Evolutionary conservation across 1,284 basidiomycete genomes (phyloP), one percentile per base, ranked within the genome.

Genomic region (Tremellales sp.): DNA sequence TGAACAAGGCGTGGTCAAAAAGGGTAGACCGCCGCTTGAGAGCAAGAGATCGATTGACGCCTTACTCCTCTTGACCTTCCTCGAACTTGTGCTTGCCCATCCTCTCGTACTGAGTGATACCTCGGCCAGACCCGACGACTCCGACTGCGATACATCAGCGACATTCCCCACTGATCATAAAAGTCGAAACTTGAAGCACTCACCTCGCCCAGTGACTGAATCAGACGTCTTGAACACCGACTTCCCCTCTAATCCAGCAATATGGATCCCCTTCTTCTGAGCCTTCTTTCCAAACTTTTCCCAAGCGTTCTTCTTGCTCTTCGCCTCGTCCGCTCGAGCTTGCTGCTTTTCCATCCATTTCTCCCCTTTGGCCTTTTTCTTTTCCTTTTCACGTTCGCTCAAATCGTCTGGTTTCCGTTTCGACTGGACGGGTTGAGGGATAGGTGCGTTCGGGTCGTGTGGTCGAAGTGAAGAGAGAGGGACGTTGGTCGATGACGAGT

Each of bases 261-360:
- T 75, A 85, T 86, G 71, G 31, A 92, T 85, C 7, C 92, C 92
- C 77, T 97, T 97, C 81, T 89, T 93, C 69, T 89, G 85, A 27
- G 87, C 85, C 77, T 96, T 97, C 77, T 93, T 94, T 11, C 93
- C 88, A 78, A 98, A 98, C 77, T 90, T 92, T 76, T 97, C 89
- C 94, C 94, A 98, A 19, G 85, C 85, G 57, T 82, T 83, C 77
- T 97, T 89, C 76, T 94, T 94, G 52, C 81, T 81, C 45, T 80
- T 81, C 74, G 93, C 89, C 67, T 94, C 91, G 69, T 90, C 88
- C 8, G 90, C 85, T 75, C 94, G 94, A 17, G 84, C 82, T 39
- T 89, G 87, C 65, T 84, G 84, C 6, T 78, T 81, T 76, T 92
- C 89, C 51, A 90, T 69, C 76, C 96, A 96, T 79, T 94, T 96